Base-by-base conservation (phyloP, 2,329 filamentous ascomycete species). In the Chrysoporthe cubensis region DNA sequence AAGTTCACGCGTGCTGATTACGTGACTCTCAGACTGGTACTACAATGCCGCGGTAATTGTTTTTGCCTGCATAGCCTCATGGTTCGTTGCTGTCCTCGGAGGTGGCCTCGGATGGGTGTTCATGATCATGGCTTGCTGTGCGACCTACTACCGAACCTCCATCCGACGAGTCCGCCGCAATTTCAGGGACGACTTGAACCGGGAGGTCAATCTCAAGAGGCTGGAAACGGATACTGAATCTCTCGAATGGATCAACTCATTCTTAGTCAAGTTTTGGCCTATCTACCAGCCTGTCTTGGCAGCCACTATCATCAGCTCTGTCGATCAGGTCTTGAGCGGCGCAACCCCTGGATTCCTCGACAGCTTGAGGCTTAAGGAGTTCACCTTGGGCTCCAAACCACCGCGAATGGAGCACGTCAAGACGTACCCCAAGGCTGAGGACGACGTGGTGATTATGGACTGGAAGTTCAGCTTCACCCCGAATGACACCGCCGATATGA, bases 401-500 rank as follows among this genome's bases (percentile, higher is more conserved):
- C 96, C 96, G 6, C 90, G 96, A 42, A 88, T 99, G 84, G 96
- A 99, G 80, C 94, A 98, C 76, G 96, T 99, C 79, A 98, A 97
- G 84, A 97, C 96, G 0, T 97, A 99, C 74, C 95, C 95, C 67
- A 97, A 96, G 79, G 93, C 92, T 1, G 93, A 97, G 73, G 94
- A 97, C 71, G 96, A 99, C 76, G 90, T 94, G 68, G 93, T 99
- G 54, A 88, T 98, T 75, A 99, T 99, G 96, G 96, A 99, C 78
- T 99, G 96, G 96, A 97, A 97, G 76, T 99, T 99, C 80, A 98
- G 95, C 84, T 99, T 99, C 82, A 98, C 93, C 0, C 96, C 96
- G 44, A 98, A 96, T 73, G 96, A 99, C 78, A 92, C 88, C 2
- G 90, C 92, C 72, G 96, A 99, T 78, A 88, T 99, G 86, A 99